A percentile compares a stretch with the other conserved stretches of the same genome.
phyloP scores from a whole-genome alignment of 2,329 filamentous ascomycete genomes.

The Cladosporium cucumerinum region DNA sequence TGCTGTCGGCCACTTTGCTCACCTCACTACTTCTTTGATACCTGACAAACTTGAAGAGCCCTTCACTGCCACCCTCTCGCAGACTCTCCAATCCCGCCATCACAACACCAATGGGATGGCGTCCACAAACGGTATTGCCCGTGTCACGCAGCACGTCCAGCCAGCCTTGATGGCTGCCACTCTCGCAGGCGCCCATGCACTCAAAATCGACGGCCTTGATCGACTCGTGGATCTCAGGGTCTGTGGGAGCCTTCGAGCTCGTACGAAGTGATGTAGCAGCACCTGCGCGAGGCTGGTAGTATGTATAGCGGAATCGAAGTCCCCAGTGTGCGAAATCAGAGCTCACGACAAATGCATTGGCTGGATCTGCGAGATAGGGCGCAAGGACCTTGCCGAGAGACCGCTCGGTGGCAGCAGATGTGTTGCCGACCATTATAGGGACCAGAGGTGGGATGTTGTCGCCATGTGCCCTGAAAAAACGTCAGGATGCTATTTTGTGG shows the following conservation, averaged over 20 bases:
- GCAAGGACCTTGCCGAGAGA: conserved; percentile 67
- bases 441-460: conserved; percentile 69
- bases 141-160: conserved; percentile 66
- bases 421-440: conserved; percentile 81
- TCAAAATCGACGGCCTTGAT: conserved; percentile 76
- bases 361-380: conserved; percentile 70
- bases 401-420: conserved; percentile 63
- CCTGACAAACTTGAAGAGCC: conserved; percentile 69
- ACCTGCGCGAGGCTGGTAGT: conserved; percentile 60
- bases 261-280: conserved; percentile 43
- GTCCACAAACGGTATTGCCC: conserved; percentile 87
- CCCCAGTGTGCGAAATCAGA: conserved; percentile 99
- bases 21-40: conserved; percentile 85
- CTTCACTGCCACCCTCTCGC: conserved; percentile 23
- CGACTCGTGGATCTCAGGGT: conserved; percentile 71
- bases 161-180: conserved; percentile 69
- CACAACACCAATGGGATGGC: conserved; percentile 88
- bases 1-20: conserved; percentile 65
- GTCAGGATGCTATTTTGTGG: conserved; percentile 1
- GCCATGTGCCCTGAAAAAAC: conserved; percentile 30
- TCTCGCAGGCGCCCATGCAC: conserved; percentile 81
- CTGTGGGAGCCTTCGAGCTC: conserved; percentile 43
- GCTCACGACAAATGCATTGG: conserved; percentile 80
- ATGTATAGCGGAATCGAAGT: conserved; percentile 74
- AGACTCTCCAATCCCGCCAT: conserved; percentile 78